A percentile compares a stretch with the other conserved stretches of the same genome.
Evolutionary conservation across 495 filamentous ascomycete genomes (phyloP).

Genomic region (Penicillium bialowiezense): DNA sequence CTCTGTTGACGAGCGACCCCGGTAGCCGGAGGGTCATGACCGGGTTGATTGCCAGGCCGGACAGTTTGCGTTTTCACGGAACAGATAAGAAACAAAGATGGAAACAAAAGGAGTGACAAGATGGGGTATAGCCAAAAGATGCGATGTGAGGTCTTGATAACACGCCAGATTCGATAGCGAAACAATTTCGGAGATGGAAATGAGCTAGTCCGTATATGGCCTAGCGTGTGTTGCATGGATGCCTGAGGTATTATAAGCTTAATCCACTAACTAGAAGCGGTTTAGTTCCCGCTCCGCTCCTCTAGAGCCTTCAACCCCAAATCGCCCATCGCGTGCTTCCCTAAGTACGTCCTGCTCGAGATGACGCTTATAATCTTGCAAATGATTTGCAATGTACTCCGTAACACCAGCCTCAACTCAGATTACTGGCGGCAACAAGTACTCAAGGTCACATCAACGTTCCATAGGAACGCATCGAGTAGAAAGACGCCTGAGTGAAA

Average conservation of each 20-base stretch:
- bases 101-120: neutral
- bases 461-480: no score
- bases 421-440: no score
- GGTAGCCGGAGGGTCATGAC: constrained; percentile 17
- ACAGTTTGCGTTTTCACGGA: neutral
- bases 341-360: no score
- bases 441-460: no score
- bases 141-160: neutral
- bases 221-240: constrained; percentile 5
- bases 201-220: constrained; percentile 3
- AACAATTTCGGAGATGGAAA: constrained; percentile 8
- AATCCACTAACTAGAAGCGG: constrained; percentile 17
- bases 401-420: no score
- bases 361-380: no score
- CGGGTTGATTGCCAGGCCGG: neutral
- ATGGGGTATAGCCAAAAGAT: neutral
- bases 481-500: no score
- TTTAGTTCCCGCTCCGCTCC: constrained; percentile 10
- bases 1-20: constrained; percentile 21
- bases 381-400: no score
- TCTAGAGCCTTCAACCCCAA: no score
- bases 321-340: no score
- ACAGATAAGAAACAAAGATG: neutral
- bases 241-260: neutral
- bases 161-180: neutral